Percentiles rank a stretch among this genome's conserved stretches.
Evolutionary conservation across 768 basidiomycete genomes (phyloP).

Genomic region (Trichaptum fuscoviolaceum): DNA sequence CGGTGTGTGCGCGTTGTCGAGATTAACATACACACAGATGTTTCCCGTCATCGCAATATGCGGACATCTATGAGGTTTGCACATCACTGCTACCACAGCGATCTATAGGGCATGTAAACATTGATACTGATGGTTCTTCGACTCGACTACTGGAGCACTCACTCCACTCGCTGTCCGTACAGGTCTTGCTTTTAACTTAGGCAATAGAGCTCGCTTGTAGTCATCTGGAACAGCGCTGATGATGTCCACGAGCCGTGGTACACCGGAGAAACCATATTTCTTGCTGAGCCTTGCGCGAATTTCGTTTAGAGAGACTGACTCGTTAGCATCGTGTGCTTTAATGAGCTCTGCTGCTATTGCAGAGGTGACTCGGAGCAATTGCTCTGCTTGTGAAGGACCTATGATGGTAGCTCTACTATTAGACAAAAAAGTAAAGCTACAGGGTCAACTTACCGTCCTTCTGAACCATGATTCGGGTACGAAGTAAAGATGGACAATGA

Average conservation of each 20-base stretch:
- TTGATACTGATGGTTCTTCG: neutral
- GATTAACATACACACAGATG: constrained; percentile 81
- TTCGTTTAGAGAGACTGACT: constrained; percentile 80
- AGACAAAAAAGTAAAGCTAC: too few relatives aligned
- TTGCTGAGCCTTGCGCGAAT: constrained; percentile 86
- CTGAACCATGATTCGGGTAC: too few relatives aligned
- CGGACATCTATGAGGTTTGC: constrained; percentile 98
- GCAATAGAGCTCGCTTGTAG: constrained; percentile 86
- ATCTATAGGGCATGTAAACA: constrained; percentile 49
- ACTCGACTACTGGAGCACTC: constrained; percentile 24
- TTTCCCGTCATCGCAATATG: constrained; percentile 99
- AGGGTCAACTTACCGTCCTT: too few relatives aligned
- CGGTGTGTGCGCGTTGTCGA: neutral
- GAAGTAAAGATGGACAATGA: neutral
- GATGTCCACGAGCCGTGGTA: constrained; percentile 94
- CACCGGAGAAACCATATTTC: constrained; percentile 79
- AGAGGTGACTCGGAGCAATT: constrained; percentile 84
- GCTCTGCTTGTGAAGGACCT: constrained; percentile 88
- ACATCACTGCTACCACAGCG: constrained; percentile 99
- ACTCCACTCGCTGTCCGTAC: constrained; percentile 97
- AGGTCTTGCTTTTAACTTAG: constrained; percentile 87
- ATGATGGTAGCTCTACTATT: neutral
- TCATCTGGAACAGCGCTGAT: constrained; percentile 98
- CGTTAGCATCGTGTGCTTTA: constrained; percentile 73
- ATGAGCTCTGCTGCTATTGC: constrained; percentile 94